A percentile compares a stretch with the other conserved stretches of the same genome.
phyloP scores from a whole-genome alignment of 2,329 filamentous ascomycete species.

The Penicillium sp. region DNA sequence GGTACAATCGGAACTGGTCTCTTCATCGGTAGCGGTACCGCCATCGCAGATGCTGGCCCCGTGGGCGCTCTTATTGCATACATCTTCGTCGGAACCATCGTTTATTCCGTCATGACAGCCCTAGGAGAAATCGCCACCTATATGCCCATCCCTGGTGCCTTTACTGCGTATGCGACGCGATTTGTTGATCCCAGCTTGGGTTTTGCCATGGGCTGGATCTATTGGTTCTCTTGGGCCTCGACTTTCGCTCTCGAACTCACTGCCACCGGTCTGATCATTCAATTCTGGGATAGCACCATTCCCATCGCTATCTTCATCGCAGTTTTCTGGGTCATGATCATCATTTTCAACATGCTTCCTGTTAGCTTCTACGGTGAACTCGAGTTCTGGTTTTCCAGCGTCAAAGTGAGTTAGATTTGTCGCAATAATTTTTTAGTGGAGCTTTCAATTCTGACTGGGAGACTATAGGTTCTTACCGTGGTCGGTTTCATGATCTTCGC shows the following conservation, averaged over 20 bases:
- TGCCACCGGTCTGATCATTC: conserved; percentile 70
- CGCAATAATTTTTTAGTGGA: too few relatives aligned
- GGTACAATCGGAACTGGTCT: conserved; percentile 72
- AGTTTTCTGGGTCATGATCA: conserved; percentile 71
- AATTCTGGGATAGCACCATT: conserved; percentile 66
- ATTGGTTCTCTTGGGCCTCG: conserved; percentile 76
- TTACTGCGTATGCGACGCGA: conserved; percentile 72
- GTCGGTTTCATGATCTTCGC: conserved; percentile 74
- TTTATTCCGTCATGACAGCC: conserved; percentile 72
- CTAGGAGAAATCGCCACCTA: conserved; percentile 71
- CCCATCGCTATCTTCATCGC: conserved; percentile 70
- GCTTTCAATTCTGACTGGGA: neutral
- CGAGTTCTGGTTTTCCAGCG: conserved; percentile 74
- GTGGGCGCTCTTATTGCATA: conserved; percentile 67
- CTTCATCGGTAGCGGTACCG: conserved; percentile 66
- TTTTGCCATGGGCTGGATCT: conserved; percentile 79
- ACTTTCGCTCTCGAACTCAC: conserved; percentile 73
- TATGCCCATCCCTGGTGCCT: conserved; percentile 73
- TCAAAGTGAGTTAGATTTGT: conserved; percentile 52
- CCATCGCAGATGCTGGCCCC: conserved; percentile 64
- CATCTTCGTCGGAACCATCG: conserved; percentile 67
- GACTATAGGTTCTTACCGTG: conserved; percentile 61
- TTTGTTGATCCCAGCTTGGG: conserved; percentile 72
- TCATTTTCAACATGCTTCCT: conserved; percentile 67
- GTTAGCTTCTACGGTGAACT: conserved; percentile 72